These are phyloP conservation scores for Zymoseptoria ardabiliae DNA, from an alignment of 2,329 filamentous ascomycete species.

Conservation along the genomic window DNA sequence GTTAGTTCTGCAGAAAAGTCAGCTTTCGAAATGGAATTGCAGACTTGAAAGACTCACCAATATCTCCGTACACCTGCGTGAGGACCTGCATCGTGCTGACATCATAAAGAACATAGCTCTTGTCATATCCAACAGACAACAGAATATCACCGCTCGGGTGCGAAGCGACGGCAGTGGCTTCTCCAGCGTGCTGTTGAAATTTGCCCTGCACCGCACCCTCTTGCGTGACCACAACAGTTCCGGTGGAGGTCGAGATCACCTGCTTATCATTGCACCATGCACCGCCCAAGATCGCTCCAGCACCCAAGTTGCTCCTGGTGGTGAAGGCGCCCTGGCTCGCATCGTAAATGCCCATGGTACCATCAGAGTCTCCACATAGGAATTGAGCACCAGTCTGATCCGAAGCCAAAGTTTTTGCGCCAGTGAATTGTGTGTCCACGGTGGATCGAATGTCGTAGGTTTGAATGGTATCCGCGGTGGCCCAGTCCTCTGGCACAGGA, in stretches of 20 bases:
- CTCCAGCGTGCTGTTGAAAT: slow-evolving; percentile 74
- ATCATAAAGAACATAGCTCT: slow-evolving; percentile 88
- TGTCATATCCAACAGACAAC: slow-evolving; percentile 82
- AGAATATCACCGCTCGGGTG: slow-evolving; percentile 79
- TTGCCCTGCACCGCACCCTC: slow-evolving; percentile 60
- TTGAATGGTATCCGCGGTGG: slow-evolving; percentile 63
- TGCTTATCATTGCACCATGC: slow-evolving; percentile 62
- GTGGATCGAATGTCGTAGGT: slow-evolving; percentile 48
- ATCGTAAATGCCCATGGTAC: slow-evolving; percentile 70
- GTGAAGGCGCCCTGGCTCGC: slow-evolving; percentile 69
- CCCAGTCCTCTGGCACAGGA: slow-evolving; percentile 77
- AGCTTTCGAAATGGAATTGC: slow-evolving; percentile 13
- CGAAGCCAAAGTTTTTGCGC: slow-evolving; percentile 50
- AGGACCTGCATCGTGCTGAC: slow-evolving; percentile 59
- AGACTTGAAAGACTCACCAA: slow-evolving; percentile 51
- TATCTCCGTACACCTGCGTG: slow-evolving; percentile 71
- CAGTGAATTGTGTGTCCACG: slow-evolving; percentile 54
- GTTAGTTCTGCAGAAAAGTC: slow-evolving; percentile 54
- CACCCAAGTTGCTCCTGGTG: slow-evolving; percentile 55
- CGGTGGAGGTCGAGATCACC: slow-evolving; percentile 66
- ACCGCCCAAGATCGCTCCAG: slow-evolving; percentile 59
- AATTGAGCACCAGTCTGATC: slow-evolving; percentile 58
- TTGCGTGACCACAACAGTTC: slow-evolving; percentile 72
- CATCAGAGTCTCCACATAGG: slow-evolving; percentile 67
- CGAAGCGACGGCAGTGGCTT: slow-evolving; percentile 66